Conservation (phyloP, 169 alveolate genomes). For the Plasmodium gonderi region DNA sequence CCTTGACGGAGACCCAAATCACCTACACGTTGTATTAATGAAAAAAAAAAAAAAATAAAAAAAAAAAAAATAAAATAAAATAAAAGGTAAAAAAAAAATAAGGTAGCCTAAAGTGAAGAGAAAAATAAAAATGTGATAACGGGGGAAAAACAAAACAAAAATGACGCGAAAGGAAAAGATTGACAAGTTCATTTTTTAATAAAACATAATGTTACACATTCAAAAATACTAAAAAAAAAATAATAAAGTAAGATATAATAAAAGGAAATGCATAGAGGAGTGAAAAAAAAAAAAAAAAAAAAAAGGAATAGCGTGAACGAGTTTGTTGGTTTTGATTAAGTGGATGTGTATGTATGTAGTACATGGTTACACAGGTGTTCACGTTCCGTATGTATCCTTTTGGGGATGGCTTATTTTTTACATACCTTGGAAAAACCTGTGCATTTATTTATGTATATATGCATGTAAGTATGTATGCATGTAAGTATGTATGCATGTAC, state of each 20-base stretch:
- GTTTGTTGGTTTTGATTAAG: background rate
- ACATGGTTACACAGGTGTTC: background rate
- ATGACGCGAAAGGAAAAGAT: background rate
- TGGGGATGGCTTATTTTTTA: background rate
- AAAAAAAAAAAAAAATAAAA: background rate
- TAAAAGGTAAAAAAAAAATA: background rate
- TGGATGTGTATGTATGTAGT: background rate
- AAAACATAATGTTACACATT: background rate
- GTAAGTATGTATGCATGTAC: background rate
- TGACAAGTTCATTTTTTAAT: background rate
- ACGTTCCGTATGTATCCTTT: background rate
- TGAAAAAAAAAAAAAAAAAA: background rate
- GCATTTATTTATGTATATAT: background rate
- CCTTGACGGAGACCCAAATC: background rate
- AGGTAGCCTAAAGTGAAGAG: background rate
- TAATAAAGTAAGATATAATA: background rate
- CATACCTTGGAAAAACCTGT: background rate
- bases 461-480: background rate
- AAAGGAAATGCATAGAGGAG: background rate
- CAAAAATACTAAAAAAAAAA: background rate
- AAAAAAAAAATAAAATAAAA: no score
- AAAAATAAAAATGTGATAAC: background rate
- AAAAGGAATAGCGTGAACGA: background rate
- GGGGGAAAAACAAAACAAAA: background rate
- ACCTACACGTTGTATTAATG: background rate